Conservation (phyloP, 345 rosid species). For the Bretschneidera sinensis region DNA sequence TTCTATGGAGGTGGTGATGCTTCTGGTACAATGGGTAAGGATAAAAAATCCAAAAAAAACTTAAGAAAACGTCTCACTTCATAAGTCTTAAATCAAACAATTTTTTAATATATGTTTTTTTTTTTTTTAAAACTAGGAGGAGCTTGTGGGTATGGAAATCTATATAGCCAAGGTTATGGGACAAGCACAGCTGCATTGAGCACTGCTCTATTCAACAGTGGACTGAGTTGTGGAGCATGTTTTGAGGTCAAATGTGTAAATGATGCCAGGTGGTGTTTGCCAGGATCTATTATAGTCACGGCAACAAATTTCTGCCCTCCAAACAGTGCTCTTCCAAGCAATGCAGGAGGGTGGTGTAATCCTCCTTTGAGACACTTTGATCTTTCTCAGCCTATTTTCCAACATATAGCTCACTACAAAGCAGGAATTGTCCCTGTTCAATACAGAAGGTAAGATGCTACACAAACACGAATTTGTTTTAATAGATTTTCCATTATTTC, state of each 20-base stretch:
- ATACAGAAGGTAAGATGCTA: slow-evolving; percentile 38
- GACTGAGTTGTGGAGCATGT: slow-evolving; percentile 61
- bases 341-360: slow-evolving; percentile 68
- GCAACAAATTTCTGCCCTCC: slow-evolving; percentile 74
- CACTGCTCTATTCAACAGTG: slow-evolving; percentile 53
- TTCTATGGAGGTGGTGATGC: slow-evolving; percentile 46
- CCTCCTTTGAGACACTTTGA: slow-evolving; percentile 61
- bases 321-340: slow-evolving; percentile 44
- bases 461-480: background rate
- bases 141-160: slow-evolving; percentile 67
- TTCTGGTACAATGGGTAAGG: slow-evolving; percentile 44
- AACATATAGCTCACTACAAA: slow-evolving; percentile 48
- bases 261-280: slow-evolving; percentile 53
- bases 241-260: slow-evolving; percentile 48
- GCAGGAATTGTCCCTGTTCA: slow-evolving; percentile 61
- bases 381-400: slow-evolving; percentile 58
- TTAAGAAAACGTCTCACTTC: background rate
- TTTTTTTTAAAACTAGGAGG: too few species aligned
- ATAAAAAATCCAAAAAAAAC: background rate
- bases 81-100: too few species aligned
- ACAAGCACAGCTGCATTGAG: slow-evolving; percentile 63
- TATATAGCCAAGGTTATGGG: slow-evolving; percentile 61
- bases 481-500: too few species aligned
- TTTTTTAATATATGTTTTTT: too few species aligned
- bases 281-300: slow-evolving; percentile 44